Evolutionary conservation across 495 filamentous ascomycete species (phyloP).

Genomic region (Penicilliopsis zonata): DNA sequence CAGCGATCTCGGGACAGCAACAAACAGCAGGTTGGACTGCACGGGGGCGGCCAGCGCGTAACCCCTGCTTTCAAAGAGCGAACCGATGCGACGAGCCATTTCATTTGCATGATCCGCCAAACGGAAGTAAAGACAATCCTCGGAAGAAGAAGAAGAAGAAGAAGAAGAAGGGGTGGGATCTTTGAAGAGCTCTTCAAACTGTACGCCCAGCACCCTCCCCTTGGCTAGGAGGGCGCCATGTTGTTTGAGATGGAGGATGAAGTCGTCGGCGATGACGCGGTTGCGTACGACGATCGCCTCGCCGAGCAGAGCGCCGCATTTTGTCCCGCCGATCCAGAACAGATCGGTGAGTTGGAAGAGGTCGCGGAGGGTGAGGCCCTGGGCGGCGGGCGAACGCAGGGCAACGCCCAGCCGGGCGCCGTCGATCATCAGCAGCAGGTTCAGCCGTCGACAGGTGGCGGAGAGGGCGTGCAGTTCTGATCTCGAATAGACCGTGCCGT

Average conservation of each 20-base stretch:
- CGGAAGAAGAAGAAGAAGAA: too few relatives aligned
- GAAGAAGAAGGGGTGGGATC: too few relatives aligned
- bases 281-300: slow-evolving; percentile 31
- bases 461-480: slow-evolving; percentile 20
- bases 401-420: slow-evolving; percentile 30
- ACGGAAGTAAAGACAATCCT: slow-evolving; percentile 29
- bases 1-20: neutral
- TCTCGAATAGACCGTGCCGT: slow-evolving; percentile 29
- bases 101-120: slow-evolving; percentile 27
- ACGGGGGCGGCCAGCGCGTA: slow-evolving; percentile 15
- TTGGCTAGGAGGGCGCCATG: slow-evolving; percentile 34
- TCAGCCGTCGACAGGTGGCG: slow-evolving; percentile 18
- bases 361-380: slow-evolving; percentile 23
- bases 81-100: slow-evolving; percentile 24
- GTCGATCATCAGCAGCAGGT: slow-evolving; percentile 27
- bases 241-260: slow-evolving; percentile 32
- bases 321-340: slow-evolving; percentile 36
- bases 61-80: slow-evolving; percentile 16
- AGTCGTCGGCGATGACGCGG: slow-evolving; percentile 20
- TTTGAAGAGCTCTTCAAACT: slow-evolving; percentile 32
- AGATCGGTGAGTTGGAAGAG: slow-evolving; percentile 28
- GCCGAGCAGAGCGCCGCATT: slow-evolving; percentile 29
- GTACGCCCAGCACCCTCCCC: slow-evolving; percentile 27
- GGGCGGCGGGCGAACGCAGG: slow-evolving; percentile 17
- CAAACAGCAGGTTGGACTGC: slow-evolving; percentile 1